Evolutionary conservation across 148 eudicot species (phyloP), one percentile per base, ranked within the genome.

Genomic region (Fallopia convolvulus): DNA sequence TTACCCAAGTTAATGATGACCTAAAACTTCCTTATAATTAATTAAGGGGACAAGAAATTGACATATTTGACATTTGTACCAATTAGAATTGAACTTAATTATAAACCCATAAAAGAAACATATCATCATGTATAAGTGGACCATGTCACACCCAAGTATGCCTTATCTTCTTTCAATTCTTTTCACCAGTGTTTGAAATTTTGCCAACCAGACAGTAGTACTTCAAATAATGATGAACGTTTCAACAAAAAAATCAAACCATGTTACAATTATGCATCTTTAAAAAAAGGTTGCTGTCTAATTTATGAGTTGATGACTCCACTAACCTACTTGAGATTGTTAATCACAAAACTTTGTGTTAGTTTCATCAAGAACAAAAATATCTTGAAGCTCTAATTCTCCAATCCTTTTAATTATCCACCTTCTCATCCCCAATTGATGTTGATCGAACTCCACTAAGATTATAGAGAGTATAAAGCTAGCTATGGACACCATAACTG

Each of bases 91-190:
- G 32, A 1, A 23, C 17, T 63, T 63, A 63, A 63, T 63, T 26
- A 26, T 63, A 26, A 11, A 63, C 2, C 12, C 12, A 30, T 63
- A 63, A 30, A 30, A 63, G 70, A 63, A 23, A 9, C 70, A 63
- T 63, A 63, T 63, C 39, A 63, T 26, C 6, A 63, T 30, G 70
- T 30, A 63, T 12, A 26, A 30, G 36, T 26, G 70, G 61, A 30
- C 39, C 70, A 26, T 63, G 39, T 63, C 70, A 63, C 11, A 26
- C 30, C 36, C 70, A 23, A 26, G 39, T 63, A 32, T 63, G 36
- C 70, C 70, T 63, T 63, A 63, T 63, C 70, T 26, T 63, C 70
- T 58, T 58, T n/a, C n/a, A n/a, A n/a, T n/a, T 23, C 65, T 63
- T 61, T 63, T 63, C 36, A 63, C 70, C 39, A 30, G 39, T 61